These are phyloP conservation scores for Erodium moschatum DNA, from an alignment of 441 rosid species.

Conservation along the genomic window DNA sequence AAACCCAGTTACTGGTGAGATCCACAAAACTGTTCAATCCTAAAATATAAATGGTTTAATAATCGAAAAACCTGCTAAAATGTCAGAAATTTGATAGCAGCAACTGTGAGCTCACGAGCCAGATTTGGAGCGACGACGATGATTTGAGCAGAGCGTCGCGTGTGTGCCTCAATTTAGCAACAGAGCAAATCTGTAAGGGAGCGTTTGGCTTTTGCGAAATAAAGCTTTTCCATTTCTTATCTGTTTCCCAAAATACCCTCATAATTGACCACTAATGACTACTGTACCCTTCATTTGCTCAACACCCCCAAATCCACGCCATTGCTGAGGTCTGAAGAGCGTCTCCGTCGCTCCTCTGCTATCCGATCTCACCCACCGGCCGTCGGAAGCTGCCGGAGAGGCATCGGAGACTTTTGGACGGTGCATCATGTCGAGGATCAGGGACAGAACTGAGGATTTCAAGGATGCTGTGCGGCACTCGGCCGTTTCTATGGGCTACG, in stretches of 20 bases:
- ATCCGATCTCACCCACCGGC: conserved; percentile 2
- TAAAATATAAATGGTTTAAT: neutral
- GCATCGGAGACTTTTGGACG: neutral
- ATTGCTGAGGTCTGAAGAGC: neutral
- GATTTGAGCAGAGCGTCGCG: neutral
- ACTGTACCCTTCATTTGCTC: neutral
- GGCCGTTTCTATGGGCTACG: conserved; percentile 56
- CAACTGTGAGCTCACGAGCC: neutral
- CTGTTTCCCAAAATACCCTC: neutral
- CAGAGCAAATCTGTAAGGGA: neutral
- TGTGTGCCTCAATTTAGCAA: neutral
- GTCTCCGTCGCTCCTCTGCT: neutral
- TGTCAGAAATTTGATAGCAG: neutral
- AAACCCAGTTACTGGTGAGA: neutral
- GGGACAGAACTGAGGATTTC: conserved; percentile 87
- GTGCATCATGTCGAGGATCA: conserved; percentile 54
- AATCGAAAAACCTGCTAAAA: neutral
- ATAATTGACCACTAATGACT: neutral
- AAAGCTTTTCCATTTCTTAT: neutral
- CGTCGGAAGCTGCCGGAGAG: neutral
- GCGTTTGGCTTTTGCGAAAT: too few species aligned
- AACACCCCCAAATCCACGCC: neutral
- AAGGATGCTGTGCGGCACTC: conserved; percentile 68
- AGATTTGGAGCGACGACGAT: neutral
- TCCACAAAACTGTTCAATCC: neutral